A percentile compares a stretch with the other conserved stretches of the same genome.
These are phyloP conservation scores for Starmerella floris DNA, from an alignment of 805 yeast species.

Conservation along the genomic window DNA sequence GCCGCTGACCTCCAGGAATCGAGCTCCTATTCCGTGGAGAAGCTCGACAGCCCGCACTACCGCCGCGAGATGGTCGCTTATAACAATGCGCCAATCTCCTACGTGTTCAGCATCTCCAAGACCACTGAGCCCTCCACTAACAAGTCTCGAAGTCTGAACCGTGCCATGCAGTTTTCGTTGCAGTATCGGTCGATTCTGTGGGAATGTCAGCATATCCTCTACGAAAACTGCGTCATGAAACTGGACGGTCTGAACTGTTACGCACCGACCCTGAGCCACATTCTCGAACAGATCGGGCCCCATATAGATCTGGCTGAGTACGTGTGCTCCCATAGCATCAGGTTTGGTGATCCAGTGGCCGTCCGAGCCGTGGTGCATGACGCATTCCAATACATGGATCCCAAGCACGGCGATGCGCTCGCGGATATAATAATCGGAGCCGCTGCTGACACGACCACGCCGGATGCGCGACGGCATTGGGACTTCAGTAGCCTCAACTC, in stretches of 20 bases:
- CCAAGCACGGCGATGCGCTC: conserved; percentile 10
- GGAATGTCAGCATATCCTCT: conserved; percentile 19
- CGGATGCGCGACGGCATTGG: not conserved
- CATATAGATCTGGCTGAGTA: conserved; percentile 6
- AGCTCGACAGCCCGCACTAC: conserved; percentile 13
- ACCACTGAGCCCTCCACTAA: conserved; percentile 23
- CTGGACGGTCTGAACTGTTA: conserved; percentile 32
- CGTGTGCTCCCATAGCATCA: not conserved
- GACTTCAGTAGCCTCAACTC: conserved; percentile 11
- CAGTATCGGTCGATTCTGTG: conserved; percentile 12
- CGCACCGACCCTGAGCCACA: conserved; percentile 2
- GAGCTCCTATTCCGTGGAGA: conserved; percentile 26
- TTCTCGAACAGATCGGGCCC: conserved; percentile 2
- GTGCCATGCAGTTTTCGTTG: conserved; percentile 16
- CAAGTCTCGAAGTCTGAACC: not conserved
- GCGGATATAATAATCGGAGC: not conserved
- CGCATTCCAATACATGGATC: conserved; percentile 13
- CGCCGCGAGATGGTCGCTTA: conserved; percentile 34
- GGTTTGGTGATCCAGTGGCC: not conserved
- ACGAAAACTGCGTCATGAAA: conserved; percentile 7
- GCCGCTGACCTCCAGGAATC: conserved; percentile 32
- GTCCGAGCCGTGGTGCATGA: not conserved
- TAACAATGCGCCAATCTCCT: conserved; percentile 57
- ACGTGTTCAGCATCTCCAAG: conserved; percentile 34
- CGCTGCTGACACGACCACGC: not conserved